These are phyloP conservation scores for Fonsecaea nubica DNA, from an alignment of 2,329 filamentous ascomycete genomes.

Conservation along the genomic window DNA sequence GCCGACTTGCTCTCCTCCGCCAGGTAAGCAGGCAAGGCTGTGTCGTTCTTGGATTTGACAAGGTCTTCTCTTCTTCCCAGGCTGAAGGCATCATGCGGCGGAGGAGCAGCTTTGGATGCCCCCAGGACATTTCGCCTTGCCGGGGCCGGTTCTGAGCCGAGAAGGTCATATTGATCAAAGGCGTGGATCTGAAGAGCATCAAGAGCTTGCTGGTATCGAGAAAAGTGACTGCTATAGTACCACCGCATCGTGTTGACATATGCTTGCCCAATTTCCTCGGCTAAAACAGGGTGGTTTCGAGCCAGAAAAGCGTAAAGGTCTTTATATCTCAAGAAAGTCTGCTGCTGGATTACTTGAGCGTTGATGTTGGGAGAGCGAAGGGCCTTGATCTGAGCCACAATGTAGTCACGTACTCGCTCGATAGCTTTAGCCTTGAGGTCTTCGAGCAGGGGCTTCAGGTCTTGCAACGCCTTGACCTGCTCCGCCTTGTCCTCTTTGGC, in stretches of 20 bases:
- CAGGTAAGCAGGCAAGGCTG: conserved; percentile 83
- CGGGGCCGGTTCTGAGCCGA: conserved; percentile 77
- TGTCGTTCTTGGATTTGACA: conserved; percentile 72
- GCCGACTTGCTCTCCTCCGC: conserved; percentile 86
- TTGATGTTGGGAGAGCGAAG: conserved; percentile 95
- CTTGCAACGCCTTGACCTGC: conserved; percentile 76
- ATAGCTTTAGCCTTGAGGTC: conserved; percentile 81
- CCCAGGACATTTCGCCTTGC: conserved; percentile 61
- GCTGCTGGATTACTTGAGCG: conserved; percentile 94
- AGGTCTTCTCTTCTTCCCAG: conserved; percentile 85
- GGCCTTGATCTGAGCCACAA: conserved; percentile 93
- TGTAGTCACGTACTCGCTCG: conserved; percentile 90
- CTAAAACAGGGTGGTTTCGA: conserved; percentile 79
- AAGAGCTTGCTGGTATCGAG: conserved; percentile 81
- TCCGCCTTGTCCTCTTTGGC: conserved; percentile 66
- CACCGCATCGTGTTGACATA: conserved; percentile 99
- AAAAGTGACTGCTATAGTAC: conserved; percentile 95
- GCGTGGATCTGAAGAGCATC: conserved; percentile 82
- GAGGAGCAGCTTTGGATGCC: conserved; percentile 48
- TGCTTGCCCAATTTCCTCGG: conserved; percentile 86
- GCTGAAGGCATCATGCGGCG: conserved; percentile 81
- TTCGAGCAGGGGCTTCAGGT: conserved; percentile 82
- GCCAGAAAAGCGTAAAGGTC: conserved; percentile 86
- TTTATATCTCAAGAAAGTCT: conserved; percentile 85
- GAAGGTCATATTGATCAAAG: conserved; percentile 80